Evolutionary conservation across 75 land plant genomes (phyloP), one percentile per base, ranked within the genome.

Genomic region (Selaginella moellendorffii): DNA sequence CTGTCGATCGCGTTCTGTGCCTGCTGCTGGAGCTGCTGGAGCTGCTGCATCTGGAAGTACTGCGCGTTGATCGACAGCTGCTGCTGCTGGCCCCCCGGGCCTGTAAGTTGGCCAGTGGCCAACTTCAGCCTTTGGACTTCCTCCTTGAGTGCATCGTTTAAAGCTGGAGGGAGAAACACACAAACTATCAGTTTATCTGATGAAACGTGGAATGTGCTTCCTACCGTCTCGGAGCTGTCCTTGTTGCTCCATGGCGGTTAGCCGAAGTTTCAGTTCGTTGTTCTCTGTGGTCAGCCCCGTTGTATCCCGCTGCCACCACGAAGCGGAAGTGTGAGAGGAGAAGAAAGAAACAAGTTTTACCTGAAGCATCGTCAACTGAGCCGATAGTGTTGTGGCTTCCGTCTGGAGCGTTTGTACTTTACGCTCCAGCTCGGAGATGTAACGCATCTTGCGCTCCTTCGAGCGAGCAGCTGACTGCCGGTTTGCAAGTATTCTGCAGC

Each of bases 61-160:
- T 56, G 59, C 5, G 59, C 21, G 24, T 56, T 56, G 17, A 56
- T 9, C n/a, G 59, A 56, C 46, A 36, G 46, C 14, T 5, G 46
- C 46, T 5, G 46, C 46, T 14, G 10, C 46, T 74, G 77, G 2
- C 74, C 27, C n/a, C 22, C 63, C 63, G 62, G 63, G 27, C 29
- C 66, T 27, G 70, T 73, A 18, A 79, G 54, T 66, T 80, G 90
- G 2, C 90, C 95, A 2, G 98, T 89, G 61, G 80, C 66, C 23
- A 85, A 46, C 62, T 85, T 93, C 72, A 93, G 74, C 60, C 89
- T 80, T 62, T 93, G 98, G 0, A 93, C 85, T 67, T 93, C 98
- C 20, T 89, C 98, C 63, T 84, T 78, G 29, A 89, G 68, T 66
- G 98, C 85, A 67, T 85, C 90, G 74, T 89, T 93, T 26, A 93